Base-by-base conservation (phyloP, 2,329 filamentous ascomycete species). In the Lecanoromycetidae sp. region DNA sequence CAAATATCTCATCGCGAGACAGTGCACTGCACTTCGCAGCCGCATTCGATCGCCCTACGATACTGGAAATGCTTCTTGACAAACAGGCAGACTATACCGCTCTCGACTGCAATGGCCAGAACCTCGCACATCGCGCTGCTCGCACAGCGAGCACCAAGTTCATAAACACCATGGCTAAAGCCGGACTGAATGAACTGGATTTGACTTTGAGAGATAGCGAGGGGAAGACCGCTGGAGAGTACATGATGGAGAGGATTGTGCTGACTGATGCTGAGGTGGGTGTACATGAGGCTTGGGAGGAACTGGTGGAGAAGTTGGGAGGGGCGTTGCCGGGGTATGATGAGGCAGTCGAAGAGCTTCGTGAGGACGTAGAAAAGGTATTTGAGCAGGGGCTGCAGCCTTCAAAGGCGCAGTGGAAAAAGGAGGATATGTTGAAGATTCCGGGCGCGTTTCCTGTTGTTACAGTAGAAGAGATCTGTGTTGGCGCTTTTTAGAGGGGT, bases 1-100 rank as follows among this genome's bases (percentile, higher is more conserved):
- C 36, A 12, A 41, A 42, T 22, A 17, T 22, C 9, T 38, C 43
- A 9, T 17, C 5, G 12, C 32, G 43, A 5, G 15, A 38, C 17
- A 35, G 27, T n/a, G 43, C 43, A 17, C 20, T 46, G 6, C 43
- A 39, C 15, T 39, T 23, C n/a, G 43, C 43, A 8, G 25, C 15
- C 17, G 13, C 17, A 4, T 46, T 27, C 25, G 15, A 46, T 46
- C 33, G 43, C 13, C 23, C 23, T 30, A 34, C 12, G 8, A 30
- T 25, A 17, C 15, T 46, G 3, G 12, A 5, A 20, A 13, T 38
- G 5, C 32, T 46, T 4, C 20, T 38, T 10, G 34, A 37, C 4
- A 17, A 32, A 9, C 22, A 25, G 4, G 43, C 43, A 13, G 43
- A 46, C 34, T 36, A 20, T 30, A 30, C 3, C 12, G 22, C 2